A percentile compares a stretch with the other conserved stretches of the same genome.
These are phyloP conservation scores for Phytophthora quininea DNA, from an alignment of 352 stramenopile genomes.

Conservation along the genomic window DNA sequence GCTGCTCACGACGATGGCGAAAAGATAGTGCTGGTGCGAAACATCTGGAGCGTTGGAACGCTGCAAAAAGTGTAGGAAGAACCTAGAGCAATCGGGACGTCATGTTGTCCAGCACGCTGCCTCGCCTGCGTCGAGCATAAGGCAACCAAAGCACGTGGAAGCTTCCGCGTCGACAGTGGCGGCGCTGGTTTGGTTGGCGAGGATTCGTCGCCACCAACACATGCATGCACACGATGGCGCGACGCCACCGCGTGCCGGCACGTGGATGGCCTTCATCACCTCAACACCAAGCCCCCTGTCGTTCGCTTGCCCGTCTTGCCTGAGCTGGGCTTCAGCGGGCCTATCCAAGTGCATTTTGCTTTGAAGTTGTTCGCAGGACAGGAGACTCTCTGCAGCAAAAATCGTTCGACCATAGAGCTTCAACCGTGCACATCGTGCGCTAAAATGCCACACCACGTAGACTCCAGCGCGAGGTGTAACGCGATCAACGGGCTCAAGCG, in stretches of 20 bases:
- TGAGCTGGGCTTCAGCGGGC: neutral
- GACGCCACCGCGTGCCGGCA: neutral
- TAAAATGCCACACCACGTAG: neutral
- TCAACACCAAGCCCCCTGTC: neutral
- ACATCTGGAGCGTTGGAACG: neutral
- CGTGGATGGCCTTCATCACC: neutral
- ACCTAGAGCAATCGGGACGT: neutral
- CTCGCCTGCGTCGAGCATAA: neutral
- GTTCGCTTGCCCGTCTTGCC: neutral
- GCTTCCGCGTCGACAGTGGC: neutral
- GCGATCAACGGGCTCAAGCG: neutral
- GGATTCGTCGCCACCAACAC: too few relatives aligned
- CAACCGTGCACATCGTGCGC: neutral
- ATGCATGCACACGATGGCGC: neutral
- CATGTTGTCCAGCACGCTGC: neutral
- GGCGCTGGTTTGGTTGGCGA: neutral
- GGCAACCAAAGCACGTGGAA: neutral
- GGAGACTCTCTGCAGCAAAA: neutral
- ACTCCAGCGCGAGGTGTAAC: neutral
- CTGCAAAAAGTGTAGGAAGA: neutral
- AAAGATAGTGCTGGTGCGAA: neutral
- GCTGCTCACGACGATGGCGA: neutral
- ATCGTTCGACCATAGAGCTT: neutral
- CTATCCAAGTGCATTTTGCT: slow-evolving; percentile 1
- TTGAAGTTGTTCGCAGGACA: slow-evolving; percentile 1